These are phyloP conservation scores for Encephalitozoon romaleae DNA, from an alignment of 371 early-diverging fungal species.

Conservation along the genomic window DNA sequence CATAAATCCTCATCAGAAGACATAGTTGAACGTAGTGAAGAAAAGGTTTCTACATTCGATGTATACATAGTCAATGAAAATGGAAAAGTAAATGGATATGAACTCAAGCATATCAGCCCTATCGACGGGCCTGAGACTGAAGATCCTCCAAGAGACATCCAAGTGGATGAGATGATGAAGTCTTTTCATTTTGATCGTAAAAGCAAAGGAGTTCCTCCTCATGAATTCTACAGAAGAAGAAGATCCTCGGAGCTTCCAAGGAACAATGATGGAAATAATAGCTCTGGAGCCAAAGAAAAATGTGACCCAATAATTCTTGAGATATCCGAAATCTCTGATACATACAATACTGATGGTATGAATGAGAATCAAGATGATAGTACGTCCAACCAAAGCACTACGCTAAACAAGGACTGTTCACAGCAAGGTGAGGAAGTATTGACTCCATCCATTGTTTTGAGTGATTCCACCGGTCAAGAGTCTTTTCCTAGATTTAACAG, in stretches of 20 bases:
- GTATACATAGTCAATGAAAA: slow-evolving; percentile 26
- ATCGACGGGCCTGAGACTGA: neutral
- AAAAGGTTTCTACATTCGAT: slow-evolving; percentile 11
- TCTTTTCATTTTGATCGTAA: slow-evolving; percentile 1
- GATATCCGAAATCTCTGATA: neutral
- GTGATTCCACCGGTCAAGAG: too few species aligned
- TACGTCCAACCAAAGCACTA: neutral
- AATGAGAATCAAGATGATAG: neutral
- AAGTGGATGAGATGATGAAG: neutral
- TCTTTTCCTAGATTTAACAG: too few species aligned
- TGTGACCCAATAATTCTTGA: slow-evolving; percentile 1
- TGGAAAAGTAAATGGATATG: slow-evolving; percentile 25
- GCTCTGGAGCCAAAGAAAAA: neutral
- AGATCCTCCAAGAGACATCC: neutral
- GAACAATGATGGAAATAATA: neutral
- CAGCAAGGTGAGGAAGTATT: neutral
- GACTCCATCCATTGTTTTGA: neutral
- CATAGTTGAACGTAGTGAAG: neutral
- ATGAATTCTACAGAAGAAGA: neutral
- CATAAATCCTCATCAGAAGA: neutral
- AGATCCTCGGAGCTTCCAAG: neutral
- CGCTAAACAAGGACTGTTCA: neutral
- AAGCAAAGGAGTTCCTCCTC: neutral
- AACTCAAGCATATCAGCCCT: slow-evolving; percentile 11
- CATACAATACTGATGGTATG: neutral